phyloP scores from a whole-genome alignment of 345 rosid genomes.

The Hibiscus syriacus region DNA sequence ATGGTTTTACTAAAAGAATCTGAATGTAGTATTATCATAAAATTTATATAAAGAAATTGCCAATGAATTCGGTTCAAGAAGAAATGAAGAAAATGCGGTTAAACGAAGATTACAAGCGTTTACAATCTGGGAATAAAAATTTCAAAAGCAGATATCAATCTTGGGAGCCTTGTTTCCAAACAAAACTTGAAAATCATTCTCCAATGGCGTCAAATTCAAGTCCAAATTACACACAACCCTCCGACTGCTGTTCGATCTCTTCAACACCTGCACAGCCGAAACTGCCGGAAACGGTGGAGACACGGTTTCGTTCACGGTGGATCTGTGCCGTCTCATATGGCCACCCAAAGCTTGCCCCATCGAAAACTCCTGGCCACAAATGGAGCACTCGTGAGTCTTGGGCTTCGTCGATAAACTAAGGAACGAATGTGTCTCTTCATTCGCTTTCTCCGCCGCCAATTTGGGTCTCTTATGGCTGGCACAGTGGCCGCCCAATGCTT shows the following conservation, averaged over 20 bases:
- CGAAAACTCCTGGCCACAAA: constrained; percentile 50
- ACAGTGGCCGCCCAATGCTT: constrained; percentile 75
- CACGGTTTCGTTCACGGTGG: constrained; percentile 11
- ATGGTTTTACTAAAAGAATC: too few relatives aligned
- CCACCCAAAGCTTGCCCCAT: constrained; percentile 74
- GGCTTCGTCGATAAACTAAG: constrained; percentile 10
- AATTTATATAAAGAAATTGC: too few relatives aligned
- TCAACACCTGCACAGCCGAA: constrained; percentile 36
- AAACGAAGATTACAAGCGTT: not conserved
- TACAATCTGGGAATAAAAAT: not conserved
- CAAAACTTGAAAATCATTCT: constrained; percentile 52
- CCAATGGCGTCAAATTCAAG: constrained; percentile 66
- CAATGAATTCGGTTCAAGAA: not conserved
- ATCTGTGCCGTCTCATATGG: constrained; percentile 64
- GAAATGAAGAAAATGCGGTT: not conserved
- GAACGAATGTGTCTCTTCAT: not conserved
- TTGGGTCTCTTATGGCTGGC: constrained; percentile 63
- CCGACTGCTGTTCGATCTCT: constrained; percentile 37
- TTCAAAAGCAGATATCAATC: constrained; percentile 28
- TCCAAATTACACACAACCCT: constrained; percentile 45
- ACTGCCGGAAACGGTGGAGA: constrained; percentile 1
- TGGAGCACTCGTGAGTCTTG: constrained; percentile 44
- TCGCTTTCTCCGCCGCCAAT: constrained; percentile 4
- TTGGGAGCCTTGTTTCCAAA: constrained; percentile 52
- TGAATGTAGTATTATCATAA: too few relatives aligned